Evolutionary conservation across 495 filamentous ascomycete genomes (phyloP), one percentile per base, ranked within the genome.

Genomic region (Glarea lozoyensis): DNA sequence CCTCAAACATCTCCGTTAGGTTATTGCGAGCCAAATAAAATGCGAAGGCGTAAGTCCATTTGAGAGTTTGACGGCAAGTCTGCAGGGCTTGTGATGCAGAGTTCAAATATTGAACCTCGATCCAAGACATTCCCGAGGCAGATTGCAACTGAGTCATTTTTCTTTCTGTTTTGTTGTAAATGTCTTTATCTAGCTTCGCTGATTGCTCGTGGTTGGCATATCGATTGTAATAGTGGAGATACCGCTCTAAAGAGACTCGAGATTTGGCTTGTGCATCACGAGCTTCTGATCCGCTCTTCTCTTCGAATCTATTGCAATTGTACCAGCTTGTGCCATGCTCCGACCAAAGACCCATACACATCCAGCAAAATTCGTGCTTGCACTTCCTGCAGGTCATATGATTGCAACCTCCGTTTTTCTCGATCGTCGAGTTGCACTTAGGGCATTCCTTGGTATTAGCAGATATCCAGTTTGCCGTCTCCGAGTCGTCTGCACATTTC

Each of bases 281-380:
- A 3, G 90, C 92, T 30, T 96, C 92, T 0, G 73, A 70, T 0
- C 93, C 92, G 40, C 86, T 93, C 67, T 86, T 95, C 64, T 97
- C 92, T 58, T 97, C 92, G 57, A 83, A 98, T 4, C 92, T 72
- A 55, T 93, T 98, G 74, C 92, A 98, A 60, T 94, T 98, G 65
- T 98, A 98, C 92, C 92, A 98, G 65, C 88, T 95, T n/a, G 92
- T 97, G 43, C 92, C 92, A 56, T 98, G 92, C 60, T 98, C 92
- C 1, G 87, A 88, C 92, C 92, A 98, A 7, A 94, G 68, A 1
- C 92, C 92, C 92, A 98, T 98, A 61, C 92, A 98, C 79, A 98
- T 96, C 92, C 92, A 98, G 68, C 92, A 98, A 56, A 98, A 98
- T 60, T 98, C 92, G 58, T 97, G 82, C 55, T 92, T 89, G 69